Conservation (phyloP, 108 stramenopile genomes). For the Nitzschia inconspicua region DNA sequence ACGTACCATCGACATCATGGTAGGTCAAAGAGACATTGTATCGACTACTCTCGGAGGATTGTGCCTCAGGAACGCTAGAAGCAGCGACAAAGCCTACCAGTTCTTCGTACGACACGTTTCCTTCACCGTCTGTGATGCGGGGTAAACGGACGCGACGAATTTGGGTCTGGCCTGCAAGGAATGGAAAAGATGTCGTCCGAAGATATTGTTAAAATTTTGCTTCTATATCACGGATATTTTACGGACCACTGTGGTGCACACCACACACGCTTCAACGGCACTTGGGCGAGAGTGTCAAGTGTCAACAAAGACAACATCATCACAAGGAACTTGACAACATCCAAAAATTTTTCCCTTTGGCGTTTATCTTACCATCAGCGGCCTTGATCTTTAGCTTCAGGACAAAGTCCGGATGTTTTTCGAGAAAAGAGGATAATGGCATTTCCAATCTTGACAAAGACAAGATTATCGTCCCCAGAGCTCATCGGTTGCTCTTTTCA, state of each 20-base stretch:
- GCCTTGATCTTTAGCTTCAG: constrained; percentile 1
- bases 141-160: constrained; percentile 61
- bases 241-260: too few relatives aligned
- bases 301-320: too few relatives aligned
- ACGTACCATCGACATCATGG: constrained; percentile 70
- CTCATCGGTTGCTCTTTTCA: too few relatives aligned
- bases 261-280: too few relatives aligned
- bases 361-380: not conserved
- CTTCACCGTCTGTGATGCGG: constrained; percentile 35
- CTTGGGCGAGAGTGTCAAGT: too few relatives aligned
- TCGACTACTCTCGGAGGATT: not conserved
- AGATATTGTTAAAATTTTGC: not conserved
- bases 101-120: constrained; percentile 46
- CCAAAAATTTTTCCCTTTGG: not conserved
- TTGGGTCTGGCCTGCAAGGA: constrained; percentile 30
- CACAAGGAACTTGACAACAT: not conserved
- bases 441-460: too few relatives aligned
- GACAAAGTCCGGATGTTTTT: too few relatives aligned
- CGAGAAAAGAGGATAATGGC: too few relatives aligned
- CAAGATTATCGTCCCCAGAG: too few relatives aligned
- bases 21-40: constrained; percentile 46
- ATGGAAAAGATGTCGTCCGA: too few relatives aligned
- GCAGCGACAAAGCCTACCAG: constrained; percentile 37
- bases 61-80: constrained; percentile 22
- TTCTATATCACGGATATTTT: too few relatives aligned